Conservation (phyloP, 345 rosid species). For the Physaria fendleri region DNA sequence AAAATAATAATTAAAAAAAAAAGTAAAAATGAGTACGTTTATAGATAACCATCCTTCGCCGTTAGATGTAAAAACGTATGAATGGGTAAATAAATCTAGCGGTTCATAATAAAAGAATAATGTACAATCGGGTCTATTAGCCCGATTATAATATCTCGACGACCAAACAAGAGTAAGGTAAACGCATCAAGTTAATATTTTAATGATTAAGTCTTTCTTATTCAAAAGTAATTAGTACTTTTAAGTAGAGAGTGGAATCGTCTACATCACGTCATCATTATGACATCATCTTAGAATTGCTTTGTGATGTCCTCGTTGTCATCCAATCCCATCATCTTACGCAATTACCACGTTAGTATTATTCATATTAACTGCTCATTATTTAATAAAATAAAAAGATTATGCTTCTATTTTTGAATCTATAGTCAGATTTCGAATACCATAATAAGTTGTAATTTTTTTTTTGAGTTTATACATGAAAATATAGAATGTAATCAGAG, state of each 20-base stretch:
- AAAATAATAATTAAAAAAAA: neutral
- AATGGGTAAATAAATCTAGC: neutral
- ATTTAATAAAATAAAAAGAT: neutral
- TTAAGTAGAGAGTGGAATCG: neutral
- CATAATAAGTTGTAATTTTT: too few species aligned
- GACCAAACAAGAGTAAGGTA: conserved; percentile 24
- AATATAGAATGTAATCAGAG: too few species aligned
- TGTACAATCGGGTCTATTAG: neutral
- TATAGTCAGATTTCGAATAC: neutral
- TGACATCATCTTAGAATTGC: conserved; percentile 1
- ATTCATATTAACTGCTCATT: conserved; percentile 7
- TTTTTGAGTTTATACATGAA: too few species aligned
- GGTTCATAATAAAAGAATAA: neutral
- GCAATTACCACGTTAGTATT: neutral
- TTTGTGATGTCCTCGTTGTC: conserved; percentile 11
- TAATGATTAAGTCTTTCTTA: conserved; percentile 17
- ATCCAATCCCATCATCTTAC: neutral
- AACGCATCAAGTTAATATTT: conserved; percentile 22
- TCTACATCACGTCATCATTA: neutral
- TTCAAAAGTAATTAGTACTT: neutral
- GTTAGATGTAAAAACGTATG: neutral
- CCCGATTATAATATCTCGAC: neutral
- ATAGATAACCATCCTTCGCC: neutral
- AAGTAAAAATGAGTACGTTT: neutral
- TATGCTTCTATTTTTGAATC: neutral